A percentile compares a stretch with the other conserved stretches of the same genome.
Conservation (phyloP, 352 stramenopile genomes). For the Phytophthora aleatoria region DNA sequence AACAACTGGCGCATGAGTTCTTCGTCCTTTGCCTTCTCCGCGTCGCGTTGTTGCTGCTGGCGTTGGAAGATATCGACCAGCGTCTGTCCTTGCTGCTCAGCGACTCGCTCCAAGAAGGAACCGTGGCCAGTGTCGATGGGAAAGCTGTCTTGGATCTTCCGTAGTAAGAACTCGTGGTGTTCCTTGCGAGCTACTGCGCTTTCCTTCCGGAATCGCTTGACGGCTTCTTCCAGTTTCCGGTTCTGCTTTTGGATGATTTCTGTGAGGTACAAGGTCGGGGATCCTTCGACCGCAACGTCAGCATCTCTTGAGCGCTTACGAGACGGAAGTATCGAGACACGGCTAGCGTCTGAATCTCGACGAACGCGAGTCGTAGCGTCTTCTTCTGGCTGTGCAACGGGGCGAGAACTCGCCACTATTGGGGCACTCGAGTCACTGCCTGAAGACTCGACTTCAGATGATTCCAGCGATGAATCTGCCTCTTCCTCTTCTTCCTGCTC, state of each 20-base stretch:
- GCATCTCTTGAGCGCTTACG: conserved; percentile 26
- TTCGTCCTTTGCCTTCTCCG: conserved; percentile 36
- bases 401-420: conserved; percentile 9
- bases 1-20: conserved; percentile 39
- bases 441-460: conserved; percentile 15
- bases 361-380: conserved; percentile 2
- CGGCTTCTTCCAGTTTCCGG: conserved; percentile 33
- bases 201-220: conserved; percentile 52
- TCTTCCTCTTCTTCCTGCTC: conserved; percentile 11
- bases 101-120: conserved; percentile 44
- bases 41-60: conserved; percentile 35
- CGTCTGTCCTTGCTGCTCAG: conserved; percentile 39
- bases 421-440: conserved; percentile 24
- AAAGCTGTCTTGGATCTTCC: conserved; percentile 44
- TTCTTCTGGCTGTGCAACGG: neutral
- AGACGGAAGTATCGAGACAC: neutral
- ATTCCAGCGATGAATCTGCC: conserved; percentile 30
- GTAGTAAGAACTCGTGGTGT: conserved; percentile 41
- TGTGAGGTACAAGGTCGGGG: conserved; percentile 37
- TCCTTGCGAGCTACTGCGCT: conserved; percentile 36
- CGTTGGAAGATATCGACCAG: conserved; percentile 44
- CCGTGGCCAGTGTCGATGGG: conserved; percentile 34
- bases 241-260: conserved; percentile 49
- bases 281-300: conserved; percentile 2
- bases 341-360: conserved; percentile 9